Evolutionary conservation across 441 rosid genomes (phyloP).

Genomic region (Kokia cookei): DNA sequence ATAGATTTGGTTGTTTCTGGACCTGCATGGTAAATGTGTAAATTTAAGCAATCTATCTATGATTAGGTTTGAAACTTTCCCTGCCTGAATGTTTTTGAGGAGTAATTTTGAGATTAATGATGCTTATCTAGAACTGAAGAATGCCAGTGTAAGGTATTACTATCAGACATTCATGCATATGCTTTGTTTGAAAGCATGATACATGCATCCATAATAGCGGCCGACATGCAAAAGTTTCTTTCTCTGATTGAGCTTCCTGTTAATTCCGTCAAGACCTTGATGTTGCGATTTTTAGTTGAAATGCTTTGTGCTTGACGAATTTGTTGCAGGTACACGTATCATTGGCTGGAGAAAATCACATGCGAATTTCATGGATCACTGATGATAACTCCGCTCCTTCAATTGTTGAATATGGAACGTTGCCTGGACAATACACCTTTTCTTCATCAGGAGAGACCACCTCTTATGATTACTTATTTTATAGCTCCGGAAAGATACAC

Average conservation of each 20-base stretch:
- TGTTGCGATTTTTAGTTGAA: background rate
- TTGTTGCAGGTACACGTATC: slow-evolving; percentile 76
- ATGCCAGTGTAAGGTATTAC: background rate
- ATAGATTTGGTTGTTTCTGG: background rate
- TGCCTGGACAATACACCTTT: slow-evolving; percentile 48
- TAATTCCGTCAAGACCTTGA: background rate
- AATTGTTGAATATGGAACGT: slow-evolving; percentile 68
- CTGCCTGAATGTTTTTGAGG: background rate
- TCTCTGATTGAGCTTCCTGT: background rate
- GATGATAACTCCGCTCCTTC: slow-evolving; percentile 59
- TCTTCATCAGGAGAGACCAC: slow-evolving; percentile 70
- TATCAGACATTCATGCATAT: background rate
- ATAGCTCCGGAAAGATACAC: slow-evolving; percentile 89
- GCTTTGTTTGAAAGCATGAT: background rate
- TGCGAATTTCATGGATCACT: slow-evolving; percentile 77
- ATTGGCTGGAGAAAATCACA: slow-evolving; percentile 78
- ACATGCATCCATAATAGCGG: background rate
- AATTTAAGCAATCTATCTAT: background rate
- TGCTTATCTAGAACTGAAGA: background rate
- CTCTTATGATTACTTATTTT: slow-evolving; percentile 61
- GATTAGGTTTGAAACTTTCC: background rate
- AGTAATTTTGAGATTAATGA: background rate
- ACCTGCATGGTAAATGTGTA: background rate
- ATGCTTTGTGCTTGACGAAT: background rate
- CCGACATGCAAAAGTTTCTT: background rate